A percentile compares a stretch with the other conserved stretches of the same genome.
phyloP scores from a whole-genome alignment of 2,329 filamentous ascomycete species.

The Cladosporium sp. region DNA sequence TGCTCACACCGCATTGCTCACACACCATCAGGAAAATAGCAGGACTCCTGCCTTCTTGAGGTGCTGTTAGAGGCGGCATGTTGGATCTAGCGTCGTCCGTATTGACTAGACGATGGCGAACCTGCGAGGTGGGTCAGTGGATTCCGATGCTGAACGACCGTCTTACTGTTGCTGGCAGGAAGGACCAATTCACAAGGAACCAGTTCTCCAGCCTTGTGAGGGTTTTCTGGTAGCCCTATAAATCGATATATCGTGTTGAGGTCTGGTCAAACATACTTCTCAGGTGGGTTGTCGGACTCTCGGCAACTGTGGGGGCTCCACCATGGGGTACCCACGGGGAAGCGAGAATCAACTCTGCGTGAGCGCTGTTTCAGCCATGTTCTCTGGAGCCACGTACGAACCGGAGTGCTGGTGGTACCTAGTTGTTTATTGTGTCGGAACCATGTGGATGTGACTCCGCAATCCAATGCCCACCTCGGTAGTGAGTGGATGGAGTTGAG shows the following conservation, averaged over 20 bases:
- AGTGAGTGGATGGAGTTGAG: background rate
- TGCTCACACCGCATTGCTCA: background rate
- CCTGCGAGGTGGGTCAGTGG: background rate
- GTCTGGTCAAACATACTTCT: background rate
- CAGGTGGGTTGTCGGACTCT: background rate
- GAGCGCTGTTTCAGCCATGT: background rate
- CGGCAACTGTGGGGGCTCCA: background rate
- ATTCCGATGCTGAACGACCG: background rate
- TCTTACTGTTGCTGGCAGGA: background rate
- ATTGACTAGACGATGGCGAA: background rate
- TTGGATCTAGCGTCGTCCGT: background rate
- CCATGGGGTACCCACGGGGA: background rate
- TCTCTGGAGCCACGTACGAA: background rate
- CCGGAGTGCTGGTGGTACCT: background rate
- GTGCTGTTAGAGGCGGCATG: background rate
- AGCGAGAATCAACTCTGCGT: background rate
- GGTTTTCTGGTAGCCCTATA: background rate
- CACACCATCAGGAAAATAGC: background rate
- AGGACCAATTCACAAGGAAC: background rate
- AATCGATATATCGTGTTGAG: background rate
- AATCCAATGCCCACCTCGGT: background rate
- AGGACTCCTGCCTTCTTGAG: background rate
- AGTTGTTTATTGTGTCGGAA: background rate
- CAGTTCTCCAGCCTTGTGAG: background rate
- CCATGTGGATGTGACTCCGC: background rate